Conservation (phyloP, 495 filamentous ascomycete genomes). For the Neurospora hispaniola region DNA sequence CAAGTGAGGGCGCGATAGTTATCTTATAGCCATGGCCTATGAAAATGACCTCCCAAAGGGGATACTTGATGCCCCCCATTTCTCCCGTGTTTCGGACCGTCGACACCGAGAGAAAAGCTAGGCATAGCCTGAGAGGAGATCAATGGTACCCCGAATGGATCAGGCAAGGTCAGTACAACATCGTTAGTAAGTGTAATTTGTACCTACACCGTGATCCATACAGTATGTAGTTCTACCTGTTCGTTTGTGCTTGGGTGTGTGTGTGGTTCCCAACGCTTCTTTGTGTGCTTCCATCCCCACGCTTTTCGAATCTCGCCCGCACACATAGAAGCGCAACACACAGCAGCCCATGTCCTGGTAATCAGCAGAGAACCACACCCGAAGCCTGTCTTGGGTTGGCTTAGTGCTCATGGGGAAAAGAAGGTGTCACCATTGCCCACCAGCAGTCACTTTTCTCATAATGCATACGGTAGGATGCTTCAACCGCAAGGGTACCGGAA, state of each 20-base stretch:
- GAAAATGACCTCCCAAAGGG: background rate
- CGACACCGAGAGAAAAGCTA: conserved; percentile 35
- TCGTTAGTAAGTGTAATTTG: background rate
- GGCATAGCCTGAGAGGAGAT: conserved; percentile 23
- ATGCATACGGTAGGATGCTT: background rate
- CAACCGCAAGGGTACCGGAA: background rate
- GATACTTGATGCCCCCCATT: conserved; percentile 14
- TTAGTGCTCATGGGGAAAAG: background rate
- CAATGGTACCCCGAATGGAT: background rate
- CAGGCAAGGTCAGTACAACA: background rate
- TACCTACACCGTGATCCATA: background rate
- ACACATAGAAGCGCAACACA: background rate
- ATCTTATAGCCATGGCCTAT: conserved; percentile 16
- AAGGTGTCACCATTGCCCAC: background rate
- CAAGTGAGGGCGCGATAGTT: background rate
- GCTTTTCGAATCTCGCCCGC: background rate
- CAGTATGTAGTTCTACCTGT: background rate
- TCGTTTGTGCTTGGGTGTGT: background rate
- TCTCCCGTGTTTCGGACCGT: conserved; percentile 39
- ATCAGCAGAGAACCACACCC: background rate
- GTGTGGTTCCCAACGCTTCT: background rate
- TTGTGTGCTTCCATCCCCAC: background rate
- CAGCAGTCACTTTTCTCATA: background rate
- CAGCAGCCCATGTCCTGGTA: background rate
- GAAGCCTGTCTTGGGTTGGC: background rate